These are phyloP conservation scores for Monilinia fructigena DNA, from an alignment of 2,329 filamentous ascomycete genomes.

Conservation along the genomic window DNA sequence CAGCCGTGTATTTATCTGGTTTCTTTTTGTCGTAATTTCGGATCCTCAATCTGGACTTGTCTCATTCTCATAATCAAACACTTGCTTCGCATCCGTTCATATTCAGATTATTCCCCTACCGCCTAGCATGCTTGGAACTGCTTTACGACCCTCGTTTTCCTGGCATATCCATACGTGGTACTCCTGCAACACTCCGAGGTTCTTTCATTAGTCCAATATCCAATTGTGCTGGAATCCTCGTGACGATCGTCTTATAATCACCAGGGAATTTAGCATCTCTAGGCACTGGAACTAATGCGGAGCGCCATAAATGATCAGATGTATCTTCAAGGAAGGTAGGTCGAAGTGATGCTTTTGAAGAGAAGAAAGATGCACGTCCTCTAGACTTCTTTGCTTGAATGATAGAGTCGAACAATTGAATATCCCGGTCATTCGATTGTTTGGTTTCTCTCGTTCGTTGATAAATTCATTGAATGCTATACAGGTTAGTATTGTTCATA, in stretches of 20 bases:
- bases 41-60: not conserved
- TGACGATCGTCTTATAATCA: slow-evolving; percentile 60
- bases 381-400: slow-evolving; percentile 72
- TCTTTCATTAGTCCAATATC: slow-evolving; percentile 89
- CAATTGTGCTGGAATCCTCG: slow-evolving; percentile 74
- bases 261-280: slow-evolving; percentile 59
- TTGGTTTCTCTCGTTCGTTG: slow-evolving; percentile 76
- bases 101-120: slow-evolving; percentile 11
- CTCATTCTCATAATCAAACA: slow-evolving; percentile 2
- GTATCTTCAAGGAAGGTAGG: slow-evolving; percentile 68
- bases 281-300: slow-evolving; percentile 59
- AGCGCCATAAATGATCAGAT: slow-evolving; percentile 77
- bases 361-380: slow-evolving; percentile 58
- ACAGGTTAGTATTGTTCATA: slow-evolving; percentile 45
- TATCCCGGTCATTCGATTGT: slow-evolving; percentile 58
- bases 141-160: slow-evolving; percentile 40
- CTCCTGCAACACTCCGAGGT: slow-evolving; percentile 82
- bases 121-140: slow-evolving; percentile 41
- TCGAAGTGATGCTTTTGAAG: slow-evolving; percentile 34
- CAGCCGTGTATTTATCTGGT: slow-evolving; percentile 8
- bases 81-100: not conserved
- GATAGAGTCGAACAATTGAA: slow-evolving; percentile 81
- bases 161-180: slow-evolving; percentile 56
- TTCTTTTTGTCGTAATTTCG: slow-evolving; percentile 13
- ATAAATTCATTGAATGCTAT: slow-evolving; percentile 79